A percentile compares a stretch with the other conserved stretches of the same genome.
phyloP scores from a whole-genome alignment of 2,329 filamentous ascomycete species.

The Chrysosporium queenslandicum region DNA sequence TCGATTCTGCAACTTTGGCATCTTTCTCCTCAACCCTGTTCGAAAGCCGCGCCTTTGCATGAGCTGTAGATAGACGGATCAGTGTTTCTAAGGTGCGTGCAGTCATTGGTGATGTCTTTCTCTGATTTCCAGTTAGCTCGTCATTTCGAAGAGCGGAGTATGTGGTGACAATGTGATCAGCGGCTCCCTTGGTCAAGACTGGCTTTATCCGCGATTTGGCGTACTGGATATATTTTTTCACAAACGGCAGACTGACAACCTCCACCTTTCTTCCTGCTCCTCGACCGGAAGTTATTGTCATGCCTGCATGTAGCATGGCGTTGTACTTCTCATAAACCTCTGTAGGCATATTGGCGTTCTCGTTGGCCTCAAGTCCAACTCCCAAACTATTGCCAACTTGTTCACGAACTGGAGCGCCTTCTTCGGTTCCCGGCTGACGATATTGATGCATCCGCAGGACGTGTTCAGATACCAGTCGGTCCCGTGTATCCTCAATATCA shows the following conservation, averaged over 20 bases:
- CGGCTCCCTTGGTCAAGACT: slow-evolving; percentile 77
- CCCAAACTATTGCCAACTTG: slow-evolving; percentile 73
- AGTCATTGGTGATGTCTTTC: slow-evolving; percentile 88
- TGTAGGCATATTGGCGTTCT: slow-evolving; percentile 61
- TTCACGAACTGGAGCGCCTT: slow-evolving; percentile 88
- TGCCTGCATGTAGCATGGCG: slow-evolving; percentile 86
- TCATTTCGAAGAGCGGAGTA: slow-evolving; percentile 93
- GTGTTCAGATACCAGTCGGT: slow-evolving; percentile 88
- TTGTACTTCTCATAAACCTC: slow-evolving; percentile 96
- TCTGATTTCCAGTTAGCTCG: slow-evolving; percentile 86
- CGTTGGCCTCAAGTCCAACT: slow-evolving; percentile 70
- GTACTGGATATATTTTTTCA: slow-evolving; percentile 99
- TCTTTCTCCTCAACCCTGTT: slow-evolving; percentile 83
- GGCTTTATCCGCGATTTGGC: slow-evolving; percentile 88
- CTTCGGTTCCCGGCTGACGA: slow-evolving; percentile 81
- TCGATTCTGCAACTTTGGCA: slow-evolving; percentile 74
- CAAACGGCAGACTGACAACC: slow-evolving; percentile 90
- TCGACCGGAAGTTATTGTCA: slow-evolving; percentile 64
- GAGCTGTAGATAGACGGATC: slow-evolving; percentile 93
- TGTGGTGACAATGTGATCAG: slow-evolving; percentile 79
- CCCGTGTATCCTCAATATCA: slow-evolving; percentile 88
- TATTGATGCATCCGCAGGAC: slow-evolving; percentile 96
- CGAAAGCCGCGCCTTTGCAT: slow-evolving; percentile 84
- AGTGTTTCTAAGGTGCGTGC: slow-evolving; percentile 94
- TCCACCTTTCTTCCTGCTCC: slow-evolving; percentile 68